These are phyloP conservation scores for Choricystis sp. DNA, from an alignment of 139 green algal species.

Conservation along the genomic window DNA sequence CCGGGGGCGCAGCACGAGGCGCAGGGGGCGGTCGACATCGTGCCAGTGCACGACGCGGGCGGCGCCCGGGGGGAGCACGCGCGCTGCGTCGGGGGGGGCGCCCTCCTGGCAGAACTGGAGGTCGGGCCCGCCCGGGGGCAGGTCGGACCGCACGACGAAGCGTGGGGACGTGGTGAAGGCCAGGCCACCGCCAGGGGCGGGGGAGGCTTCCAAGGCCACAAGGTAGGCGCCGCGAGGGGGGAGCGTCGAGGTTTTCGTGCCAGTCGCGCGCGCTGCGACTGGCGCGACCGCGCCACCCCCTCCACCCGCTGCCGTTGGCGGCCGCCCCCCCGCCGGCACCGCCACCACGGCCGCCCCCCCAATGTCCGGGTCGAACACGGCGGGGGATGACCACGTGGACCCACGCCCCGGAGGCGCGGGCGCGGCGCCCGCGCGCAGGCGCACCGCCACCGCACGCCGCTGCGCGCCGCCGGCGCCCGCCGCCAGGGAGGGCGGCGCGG, in stretches of 20 bases:
- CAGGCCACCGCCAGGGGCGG: neutral
- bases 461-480: too few relatives aligned
- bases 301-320: too few relatives aligned
- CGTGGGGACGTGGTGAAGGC: neutral
- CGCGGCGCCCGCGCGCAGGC: too few relatives aligned
- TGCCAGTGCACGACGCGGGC: constrained; percentile 42
- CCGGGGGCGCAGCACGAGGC: constrained; percentile 45
- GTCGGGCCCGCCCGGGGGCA: neutral
- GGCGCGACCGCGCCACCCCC: too few relatives aligned
- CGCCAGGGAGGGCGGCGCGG: neutral
- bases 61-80: constrained; percentile 20
- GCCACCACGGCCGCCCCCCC: too few relatives aligned
- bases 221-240: neutral
- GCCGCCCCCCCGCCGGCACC: too few relatives aligned
- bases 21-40: constrained; percentile 22
- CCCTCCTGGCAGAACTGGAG: neutral
- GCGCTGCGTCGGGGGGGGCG: constrained; percentile 7
- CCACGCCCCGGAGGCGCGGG: too few relatives aligned
- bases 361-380: neutral
- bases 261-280: too few relatives aligned
- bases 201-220: neutral
- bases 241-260: too few relatives aligned
- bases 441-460: too few relatives aligned
- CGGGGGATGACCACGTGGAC: too few relatives aligned
- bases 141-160: neutral